Base-by-base conservation (phyloP, 202 grass and related monocot species). In the Musa balbisiana region DNA sequence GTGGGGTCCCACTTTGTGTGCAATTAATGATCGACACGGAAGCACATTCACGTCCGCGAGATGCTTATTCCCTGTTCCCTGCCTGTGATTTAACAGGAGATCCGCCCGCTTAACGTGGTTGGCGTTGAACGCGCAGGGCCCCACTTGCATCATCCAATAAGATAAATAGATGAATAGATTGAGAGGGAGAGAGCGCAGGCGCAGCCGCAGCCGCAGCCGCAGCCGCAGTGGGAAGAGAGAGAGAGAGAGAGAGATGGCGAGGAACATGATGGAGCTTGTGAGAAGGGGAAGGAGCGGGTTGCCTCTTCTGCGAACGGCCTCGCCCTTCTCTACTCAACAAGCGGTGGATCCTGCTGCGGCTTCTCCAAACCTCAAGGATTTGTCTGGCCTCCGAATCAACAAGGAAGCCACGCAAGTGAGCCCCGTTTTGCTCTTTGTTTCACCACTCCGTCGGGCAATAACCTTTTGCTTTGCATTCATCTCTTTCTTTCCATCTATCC, bases 321-420 rank as follows among this genome's bases (percentile, higher is more conserved):
- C 73, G 17, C 33, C 29, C 65, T 92, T 92, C 88, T 97, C 86
- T 62, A 89, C 90, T 1, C 87, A 82, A 49, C 85, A 74, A 50
- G 88, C 76, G 9, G 51, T 69, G 4, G 84, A 88, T 17, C 66
- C 72, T 54, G 29, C 55, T 11, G 49, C 29, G 24, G 29, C 68
- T 22, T 76, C 74, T 15, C 74, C 74, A 63, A 52, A 8, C 54
- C 63, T 80, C 6, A 79, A 64, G 63, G 71, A 66, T 23, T 64
- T 83, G n/a, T 80, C 88, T 6, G 82, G 59, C 50, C 52, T 85
- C 73, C 85, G 85, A 26, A 92, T 97, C 82, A 87, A 55, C 33
- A 83, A 86, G 73, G 64, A 73, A 0, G 86, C 90, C 2, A 78
- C 90, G 21, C 88, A 91, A 79, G 93, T 85, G 72, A 68, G 9